Base-by-base conservation (phyloP, 345 rosid species). In the Citrus maxima region DNA sequence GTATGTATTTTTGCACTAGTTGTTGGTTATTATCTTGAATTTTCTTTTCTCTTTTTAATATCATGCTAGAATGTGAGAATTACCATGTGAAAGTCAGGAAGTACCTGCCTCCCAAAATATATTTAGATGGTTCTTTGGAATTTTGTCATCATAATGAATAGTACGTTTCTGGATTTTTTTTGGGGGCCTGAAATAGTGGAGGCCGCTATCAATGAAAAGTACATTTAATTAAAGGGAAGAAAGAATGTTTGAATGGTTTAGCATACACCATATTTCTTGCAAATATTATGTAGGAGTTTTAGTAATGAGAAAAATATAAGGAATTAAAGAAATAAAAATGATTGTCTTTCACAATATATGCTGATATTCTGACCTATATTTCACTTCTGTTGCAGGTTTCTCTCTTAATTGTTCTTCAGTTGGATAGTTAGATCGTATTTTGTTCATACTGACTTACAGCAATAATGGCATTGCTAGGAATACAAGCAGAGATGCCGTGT, bases 401-500 rank as follows among this genome's bases (percentile, higher is more conserved):
- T 74, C 78, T 76, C 65, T 58, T 75, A 37, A 69, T 78, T 69
- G 46, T 35, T 32, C 28, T 0, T 42, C 25, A 62, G 70, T 42
- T 60, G 66, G 63, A 74, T 18, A 0, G 21, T 67, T 79, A 40
- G 19, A 49, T 34, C 14, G 6, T 24, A 69, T 49, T 35, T 70
- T 42, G 34, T 71, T 81, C 40, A 62, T 62, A 38, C 18, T 80
- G 14, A 12, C 49, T 64, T 71, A 18, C 51, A 30, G 22, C n/a
- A 72, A 72, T 72, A 55, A 81, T 77, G 90, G 81, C 82, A 49
- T 55, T 77, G 79, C 70, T 83, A 66, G 73, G 79, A 81, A 74
- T 82, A 76, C 80, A 78, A 82, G 83, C 87, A 79, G 87, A 84
- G 49, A 85, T 78, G 89, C 85, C 80, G 82, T 79, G 67, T 27